These are phyloP conservation scores for Penicillium sclerotigenum DNA, from an alignment of 2,329 filamentous ascomycete genomes.

Conservation along the genomic window DNA sequence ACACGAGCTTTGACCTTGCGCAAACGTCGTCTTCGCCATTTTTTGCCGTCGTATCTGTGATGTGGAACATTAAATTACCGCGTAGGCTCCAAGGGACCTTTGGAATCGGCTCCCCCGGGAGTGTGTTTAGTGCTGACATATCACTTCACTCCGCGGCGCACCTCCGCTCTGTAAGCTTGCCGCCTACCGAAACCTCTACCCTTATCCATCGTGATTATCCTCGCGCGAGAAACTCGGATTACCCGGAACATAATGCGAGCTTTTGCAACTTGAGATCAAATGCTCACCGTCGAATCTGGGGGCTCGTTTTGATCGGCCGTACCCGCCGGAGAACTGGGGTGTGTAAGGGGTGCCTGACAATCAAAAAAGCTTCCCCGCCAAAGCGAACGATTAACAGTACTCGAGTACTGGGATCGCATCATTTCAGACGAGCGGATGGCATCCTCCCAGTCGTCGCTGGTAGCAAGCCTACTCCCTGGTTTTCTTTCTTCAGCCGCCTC, in stretches of 20 bases:
- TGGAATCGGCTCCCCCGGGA: neutral
- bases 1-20: constrained; percentile 15
- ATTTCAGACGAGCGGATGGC: constrained; percentile 23
- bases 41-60: constrained; percentile 1
- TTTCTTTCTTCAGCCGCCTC: constrained; percentile 25
- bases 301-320: constrained; percentile 8
- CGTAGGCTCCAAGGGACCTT: neutral
- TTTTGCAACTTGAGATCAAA: constrained; percentile 15
- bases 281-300: constrained; percentile 8
- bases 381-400: neutral
- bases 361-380: neutral
- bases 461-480: constrained; percentile 29
- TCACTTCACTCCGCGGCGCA: constrained; percentile 17
- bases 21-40: neutral
- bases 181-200: constrained; percentile 9
- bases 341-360: constrained; percentile 4
- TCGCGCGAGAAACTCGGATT: neutral
- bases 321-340: constrained; percentile 9
- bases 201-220: neutral
- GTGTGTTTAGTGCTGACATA: constrained; percentile 20
- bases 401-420: neutral
- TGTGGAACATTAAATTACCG: neutral
- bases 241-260: constrained; percentile 16
- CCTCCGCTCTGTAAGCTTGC: constrained; percentile 8
- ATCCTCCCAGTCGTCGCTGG: constrained; percentile 24